Percentiles rank a stretch among this genome's conserved stretches.
Evolutionary conservation across 2,329 filamentous ascomycete genomes (phyloP).

Genomic region (Thyridium curvatum): DNA sequence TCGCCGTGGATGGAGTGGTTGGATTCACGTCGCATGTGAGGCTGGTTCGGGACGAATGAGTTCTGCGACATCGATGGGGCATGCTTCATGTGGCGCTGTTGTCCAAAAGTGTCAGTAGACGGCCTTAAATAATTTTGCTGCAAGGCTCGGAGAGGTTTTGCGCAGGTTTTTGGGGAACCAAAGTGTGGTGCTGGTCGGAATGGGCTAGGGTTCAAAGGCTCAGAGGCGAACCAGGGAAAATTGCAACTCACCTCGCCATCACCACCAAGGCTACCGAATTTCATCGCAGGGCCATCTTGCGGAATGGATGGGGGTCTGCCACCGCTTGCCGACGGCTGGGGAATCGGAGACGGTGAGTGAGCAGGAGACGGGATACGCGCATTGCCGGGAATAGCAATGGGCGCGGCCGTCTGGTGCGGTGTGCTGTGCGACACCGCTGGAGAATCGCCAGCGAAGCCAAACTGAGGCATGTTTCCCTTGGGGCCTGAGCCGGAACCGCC

Average conservation of each 20-base stretch:
- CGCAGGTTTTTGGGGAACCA: too few relatives aligned
- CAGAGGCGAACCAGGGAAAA: background rate
- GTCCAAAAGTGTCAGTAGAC: conserved; percentile 12
- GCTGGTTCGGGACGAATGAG: conserved; percentile 55
- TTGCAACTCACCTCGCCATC: conserved; percentile 68
- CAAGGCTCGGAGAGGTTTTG: background rate
- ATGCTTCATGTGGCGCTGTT: conserved; percentile 63
- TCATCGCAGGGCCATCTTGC: conserved; percentile 59
- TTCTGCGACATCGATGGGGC: conserved; percentile 53
- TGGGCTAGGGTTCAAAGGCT: too few relatives aligned
- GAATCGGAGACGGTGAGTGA: conserved; percentile 88
- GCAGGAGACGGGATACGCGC: conserved; percentile 77
- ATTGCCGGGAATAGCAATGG: conserved; percentile 57
- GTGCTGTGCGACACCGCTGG: conserved; percentile 60
- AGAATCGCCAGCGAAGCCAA: conserved; percentile 67
- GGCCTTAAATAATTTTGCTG: too few relatives aligned
- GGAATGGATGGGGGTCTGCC: conserved; percentile 78
- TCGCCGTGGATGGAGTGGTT: conserved; percentile 77
- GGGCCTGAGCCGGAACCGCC: conserved; percentile 55
- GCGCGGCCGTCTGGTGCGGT: conserved; percentile 50
- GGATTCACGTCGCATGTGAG: conserved; percentile 79
- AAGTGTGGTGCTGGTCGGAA: too few relatives aligned
- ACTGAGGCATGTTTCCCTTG: conserved; percentile 64
- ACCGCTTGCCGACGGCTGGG: conserved; percentile 76
- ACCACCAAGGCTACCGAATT: conserved; percentile 78